Evolutionary conservation across 177 flowering plant species (phyloP), one percentile per base, ranked within the genome.

Genomic region (Vitis hybrid): DNA sequence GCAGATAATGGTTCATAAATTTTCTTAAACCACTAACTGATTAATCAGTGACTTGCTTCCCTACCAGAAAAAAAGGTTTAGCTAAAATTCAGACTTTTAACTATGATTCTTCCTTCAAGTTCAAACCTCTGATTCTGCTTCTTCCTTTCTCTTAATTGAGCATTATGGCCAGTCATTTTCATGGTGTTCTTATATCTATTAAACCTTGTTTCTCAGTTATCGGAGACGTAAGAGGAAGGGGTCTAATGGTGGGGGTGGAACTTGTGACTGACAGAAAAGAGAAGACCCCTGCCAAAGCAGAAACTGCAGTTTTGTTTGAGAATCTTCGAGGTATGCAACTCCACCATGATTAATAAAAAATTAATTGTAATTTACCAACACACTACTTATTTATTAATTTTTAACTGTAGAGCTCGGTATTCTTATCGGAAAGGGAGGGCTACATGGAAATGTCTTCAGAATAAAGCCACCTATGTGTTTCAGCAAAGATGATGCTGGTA

Each of bases 391-490:
- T 12, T 71, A 8, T 2, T n/a, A 52, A 51, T 68, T 65, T 21
- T n/a, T 66, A 32, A 19, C 56, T 83, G 80, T 76, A 95, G 99
- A 95, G 68, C 85, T 91, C n/a, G 98, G 99, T 26, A 67, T 95
- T 66, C 83, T 93, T 15, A 85, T 93, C 17, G 99, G 99, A 26
- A 93, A 93, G 80, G 97, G 99, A 18, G 98, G 99, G 18, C 74
- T 91, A 19, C 95, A 93, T 73, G 97, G 91, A 58, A 93, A 89
- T 74, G 97, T 91, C 23, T 95, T 93, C 86, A 80, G 98, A 72
- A 83, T 95, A 78, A 93, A 93, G 73, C 97, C 99, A 51, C 99
- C 99, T 0, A 95, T 91, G 99, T 95, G 98, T 65, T 95, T 95
- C 79, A 83, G 80, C 71, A 89, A 87, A 79, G 92, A 89, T n/a